Percentiles rank a stretch among this genome's conserved stretches.
Evolutionary conservation across 2,329 filamentous ascomycete species (phyloP).

Genomic region (Fusarium nematophilum): DNA sequence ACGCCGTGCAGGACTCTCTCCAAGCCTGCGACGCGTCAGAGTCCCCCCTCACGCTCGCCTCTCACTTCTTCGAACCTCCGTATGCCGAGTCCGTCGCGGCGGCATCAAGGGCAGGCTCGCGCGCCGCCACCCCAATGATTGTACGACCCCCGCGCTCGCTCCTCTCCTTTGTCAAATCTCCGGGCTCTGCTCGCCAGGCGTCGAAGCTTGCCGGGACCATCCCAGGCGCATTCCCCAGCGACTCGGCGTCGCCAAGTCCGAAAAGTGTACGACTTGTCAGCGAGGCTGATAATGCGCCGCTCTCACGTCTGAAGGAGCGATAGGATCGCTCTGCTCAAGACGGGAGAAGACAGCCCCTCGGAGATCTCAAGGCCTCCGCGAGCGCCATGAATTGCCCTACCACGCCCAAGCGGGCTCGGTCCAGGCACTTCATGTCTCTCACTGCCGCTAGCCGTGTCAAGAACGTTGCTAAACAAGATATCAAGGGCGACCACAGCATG

Average conservation of each 20-base stretch:
- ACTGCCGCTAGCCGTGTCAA: slow-evolving; percentile 60
- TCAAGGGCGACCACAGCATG: slow-evolving; percentile 62
- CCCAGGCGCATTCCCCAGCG: slow-evolving; percentile 46
- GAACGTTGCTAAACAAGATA: slow-evolving; percentile 59
- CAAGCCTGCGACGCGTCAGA: slow-evolving; percentile 84
- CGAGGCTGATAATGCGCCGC: slow-evolving; percentile 39
- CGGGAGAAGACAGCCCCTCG: slow-evolving; percentile 28
- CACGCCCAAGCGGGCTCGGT: slow-evolving; percentile 50
- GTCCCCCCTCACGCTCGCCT: slow-evolving; percentile 78
- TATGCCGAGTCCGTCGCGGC: slow-evolving; percentile 73
- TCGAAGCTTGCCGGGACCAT: slow-evolving; percentile 35
- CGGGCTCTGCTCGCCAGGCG: slow-evolving; percentile 32
- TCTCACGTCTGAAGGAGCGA: slow-evolving; percentile 42
- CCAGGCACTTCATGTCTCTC: slow-evolving; percentile 54
- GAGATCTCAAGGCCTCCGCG: slow-evolving; percentile 28
- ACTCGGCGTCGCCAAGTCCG: slow-evolving; percentile 47
- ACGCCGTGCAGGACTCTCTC: slow-evolving; percentile 77
- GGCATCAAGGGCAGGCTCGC: slow-evolving; percentile 69
- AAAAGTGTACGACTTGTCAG: slow-evolving; percentile 60
- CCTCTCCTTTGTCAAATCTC: slow-evolving; percentile 46
- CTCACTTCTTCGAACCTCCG: slow-evolving; percentile 81
- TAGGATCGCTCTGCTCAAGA: slow-evolving; percentile 45
- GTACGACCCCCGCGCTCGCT: slow-evolving; percentile 61
- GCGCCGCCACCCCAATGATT: slow-evolving; percentile 76
- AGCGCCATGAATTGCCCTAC: slow-evolving; percentile 44